Percentiles rank a stretch among this genome's conserved stretches.
Conservation (phyloP, 2,329 filamentous ascomycete species). For the Penicillium sp. region DNA sequence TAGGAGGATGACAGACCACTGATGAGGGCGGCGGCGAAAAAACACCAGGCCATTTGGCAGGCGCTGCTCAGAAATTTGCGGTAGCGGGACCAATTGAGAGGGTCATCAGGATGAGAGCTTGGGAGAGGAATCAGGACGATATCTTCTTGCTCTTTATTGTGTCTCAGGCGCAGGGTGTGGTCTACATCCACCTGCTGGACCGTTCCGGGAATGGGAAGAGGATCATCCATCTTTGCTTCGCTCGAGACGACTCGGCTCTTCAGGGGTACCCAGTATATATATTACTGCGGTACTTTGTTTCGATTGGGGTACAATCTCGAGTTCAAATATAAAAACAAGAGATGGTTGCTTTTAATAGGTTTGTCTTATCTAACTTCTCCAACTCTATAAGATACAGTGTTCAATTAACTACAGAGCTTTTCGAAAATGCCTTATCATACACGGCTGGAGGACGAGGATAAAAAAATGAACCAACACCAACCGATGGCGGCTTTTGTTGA, state of each 20-base stretch:
- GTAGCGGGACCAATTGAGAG: conserved; percentile 18
- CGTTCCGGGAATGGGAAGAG: not conserved
- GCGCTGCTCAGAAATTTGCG: conserved; percentile 5
- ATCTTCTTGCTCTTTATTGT: conserved; percentile 3
- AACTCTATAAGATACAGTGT: too few relatives aligned
- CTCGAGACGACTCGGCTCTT: not conserved
- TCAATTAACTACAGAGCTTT: too few relatives aligned
- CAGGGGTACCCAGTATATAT: not conserved
- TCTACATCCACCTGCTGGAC: not conserved
- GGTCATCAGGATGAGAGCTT: conserved; percentile 17
- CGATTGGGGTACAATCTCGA: not conserved
- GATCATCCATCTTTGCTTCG: not conserved
- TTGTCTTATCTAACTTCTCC: too few relatives aligned
- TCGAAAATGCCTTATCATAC: too few relatives aligned
- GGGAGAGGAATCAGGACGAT: conserved; percentile 18
- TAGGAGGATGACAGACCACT: conserved; percentile 9
- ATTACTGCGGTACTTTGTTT: not conserved
- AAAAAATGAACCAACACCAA: too few relatives aligned
- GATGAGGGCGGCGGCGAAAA: conserved; percentile 9
- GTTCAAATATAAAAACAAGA: too few relatives aligned
- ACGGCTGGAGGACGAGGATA: too few relatives aligned
- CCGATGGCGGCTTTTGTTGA: too few relatives aligned
- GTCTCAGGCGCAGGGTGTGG: not conserved
- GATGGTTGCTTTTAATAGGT: too few relatives aligned
- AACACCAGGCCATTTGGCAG: conserved; percentile 13